These are phyloP conservation scores for Nicotiana undulata DNA, from an alignment of 257 asterid genomes.

Conservation along the genomic window DNA sequence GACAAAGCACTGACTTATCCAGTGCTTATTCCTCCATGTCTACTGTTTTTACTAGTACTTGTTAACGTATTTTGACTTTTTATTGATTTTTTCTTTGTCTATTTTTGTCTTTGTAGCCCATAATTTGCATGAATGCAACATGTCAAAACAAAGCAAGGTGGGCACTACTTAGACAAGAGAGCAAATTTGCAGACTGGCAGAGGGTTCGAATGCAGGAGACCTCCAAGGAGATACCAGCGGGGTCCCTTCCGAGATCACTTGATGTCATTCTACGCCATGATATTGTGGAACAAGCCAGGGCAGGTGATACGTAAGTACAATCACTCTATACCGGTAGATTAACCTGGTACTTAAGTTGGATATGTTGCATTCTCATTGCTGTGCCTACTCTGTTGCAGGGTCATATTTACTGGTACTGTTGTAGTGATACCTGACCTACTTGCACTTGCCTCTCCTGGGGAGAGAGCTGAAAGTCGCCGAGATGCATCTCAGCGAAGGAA, in stretches of 20 bases:
- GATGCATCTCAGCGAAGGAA: conserved; percentile 76
- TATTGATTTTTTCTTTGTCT: not conserved
- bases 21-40: not conserved
- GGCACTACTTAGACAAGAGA: conserved; percentile 96
- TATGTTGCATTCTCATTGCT: not conserved
- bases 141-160: conserved; percentile 75
- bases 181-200: conserved; percentile 99
- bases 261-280: conserved; percentile 94
- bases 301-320: conserved; percentile 78
- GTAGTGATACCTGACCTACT: conserved; percentile 88
- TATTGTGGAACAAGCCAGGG: conserved; percentile 94
- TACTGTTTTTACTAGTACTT: not conserved
- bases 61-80: not conserved
- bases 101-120: conserved; percentile 49
- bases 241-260: conserved; percentile 95
- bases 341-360: not conserved
- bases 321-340: not conserved
- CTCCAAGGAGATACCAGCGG: conserved; percentile 94
- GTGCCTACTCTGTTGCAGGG: conserved; percentile 44
- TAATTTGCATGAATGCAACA: conserved; percentile 85
- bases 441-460: conserved; percentile 92
- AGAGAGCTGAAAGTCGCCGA: conserved; percentile 80
- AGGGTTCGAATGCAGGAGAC: conserved; percentile 97
- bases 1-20: not conserved
- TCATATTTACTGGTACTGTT: conserved; percentile 83